Percentiles rank a stretch among this genome's conserved stretches.
These are phyloP conservation scores for Thozetella sp. DNA, from an alignment of 495 filamentous ascomycete genomes.

Conservation along the genomic window DNA sequence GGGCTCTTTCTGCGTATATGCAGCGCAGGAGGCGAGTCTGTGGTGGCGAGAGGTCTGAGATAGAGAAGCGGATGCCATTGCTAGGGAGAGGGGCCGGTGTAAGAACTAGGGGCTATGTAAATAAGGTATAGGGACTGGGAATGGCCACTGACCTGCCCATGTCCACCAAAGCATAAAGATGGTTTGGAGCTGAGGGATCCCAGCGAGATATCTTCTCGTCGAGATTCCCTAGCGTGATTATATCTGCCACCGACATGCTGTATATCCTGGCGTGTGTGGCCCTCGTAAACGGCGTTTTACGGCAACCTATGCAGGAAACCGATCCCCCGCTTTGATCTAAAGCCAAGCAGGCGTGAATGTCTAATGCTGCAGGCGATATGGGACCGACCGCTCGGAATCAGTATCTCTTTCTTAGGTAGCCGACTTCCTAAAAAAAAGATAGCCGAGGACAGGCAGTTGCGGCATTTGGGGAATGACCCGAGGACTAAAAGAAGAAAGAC, in stretches of 20 bases:
- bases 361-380: no score
- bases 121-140: background rate
- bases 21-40: slow-evolving; percentile 73
- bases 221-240: slow-evolving; percentile 54
- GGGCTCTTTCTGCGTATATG: slow-evolving; percentile 74
- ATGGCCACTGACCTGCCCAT: slow-evolving; percentile 66
- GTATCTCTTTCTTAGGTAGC: no score
- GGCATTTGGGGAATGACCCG: no score
- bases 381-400: no score
- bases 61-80: slow-evolving; percentile 94
- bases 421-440: no score
- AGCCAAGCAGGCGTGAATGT: no score
- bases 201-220: slow-evolving; percentile 47
- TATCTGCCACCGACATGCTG: slow-evolving; percentile 26
- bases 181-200: slow-evolving; percentile 36
- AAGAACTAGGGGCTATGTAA: background rate
- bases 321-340: no score
- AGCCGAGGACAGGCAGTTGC: no score
- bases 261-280: slow-evolving; percentile 15
- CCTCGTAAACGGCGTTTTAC: no score
- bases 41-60: slow-evolving; percentile 74
- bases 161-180: slow-evolving; percentile 65
- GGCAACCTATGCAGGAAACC: no score
- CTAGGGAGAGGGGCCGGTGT: slow-evolving; percentile 38
- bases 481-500: background rate